phyloP scores from a whole-genome alignment of 2,329 filamentous ascomycete species.

The Fusarium sp. region DNA sequence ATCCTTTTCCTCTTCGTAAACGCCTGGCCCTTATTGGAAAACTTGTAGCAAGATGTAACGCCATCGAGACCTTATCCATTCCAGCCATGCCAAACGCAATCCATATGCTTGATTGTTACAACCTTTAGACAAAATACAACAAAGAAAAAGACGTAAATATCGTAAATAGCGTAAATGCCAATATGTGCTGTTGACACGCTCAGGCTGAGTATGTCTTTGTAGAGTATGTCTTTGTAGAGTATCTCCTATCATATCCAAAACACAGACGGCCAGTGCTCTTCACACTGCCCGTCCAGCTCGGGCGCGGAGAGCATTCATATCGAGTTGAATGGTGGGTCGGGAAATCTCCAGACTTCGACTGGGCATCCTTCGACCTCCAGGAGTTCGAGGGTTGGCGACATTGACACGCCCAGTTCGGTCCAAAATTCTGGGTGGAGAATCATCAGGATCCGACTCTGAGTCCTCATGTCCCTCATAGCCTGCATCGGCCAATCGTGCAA shows the following conservation, averaged over 20 bases:
- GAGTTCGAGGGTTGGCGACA: constrained; percentile 65
- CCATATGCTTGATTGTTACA: constrained; percentile 30
- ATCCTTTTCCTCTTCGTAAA: constrained; percentile 36
- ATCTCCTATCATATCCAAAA: constrained; percentile 29
- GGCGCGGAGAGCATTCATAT: constrained; percentile 38
- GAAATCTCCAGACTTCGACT: constrained; percentile 67
- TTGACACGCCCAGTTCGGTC: constrained; percentile 66
- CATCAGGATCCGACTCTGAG: constrained; percentile 54
- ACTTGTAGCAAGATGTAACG: constrained; percentile 28
- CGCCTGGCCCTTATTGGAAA: constrained; percentile 27
- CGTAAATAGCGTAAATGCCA: constrained; percentile 20
- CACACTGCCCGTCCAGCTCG: constrained; percentile 39
- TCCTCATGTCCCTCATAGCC: constrained; percentile 59
- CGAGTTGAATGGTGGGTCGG: constrained; percentile 47
- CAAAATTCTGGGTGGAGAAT: constrained; percentile 56
- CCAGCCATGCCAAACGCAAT: constrained; percentile 30
- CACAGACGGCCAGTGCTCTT: constrained; percentile 36
- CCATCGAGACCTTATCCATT: constrained; percentile 28
- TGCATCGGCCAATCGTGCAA: constrained; percentile 79
- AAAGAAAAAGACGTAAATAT: constrained; percentile 26
- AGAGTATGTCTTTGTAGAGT: too few species aligned
- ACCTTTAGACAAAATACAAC: constrained; percentile 30
- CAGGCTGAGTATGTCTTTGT: background rate
- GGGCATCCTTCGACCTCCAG: constrained; percentile 61
- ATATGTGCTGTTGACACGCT: constrained; percentile 2